Percentiles rank a stretch among this genome's conserved stretches.
Conservation (phyloP, 2,329 filamentous ascomycete species). For the Diaporthe australafricana region DNA sequence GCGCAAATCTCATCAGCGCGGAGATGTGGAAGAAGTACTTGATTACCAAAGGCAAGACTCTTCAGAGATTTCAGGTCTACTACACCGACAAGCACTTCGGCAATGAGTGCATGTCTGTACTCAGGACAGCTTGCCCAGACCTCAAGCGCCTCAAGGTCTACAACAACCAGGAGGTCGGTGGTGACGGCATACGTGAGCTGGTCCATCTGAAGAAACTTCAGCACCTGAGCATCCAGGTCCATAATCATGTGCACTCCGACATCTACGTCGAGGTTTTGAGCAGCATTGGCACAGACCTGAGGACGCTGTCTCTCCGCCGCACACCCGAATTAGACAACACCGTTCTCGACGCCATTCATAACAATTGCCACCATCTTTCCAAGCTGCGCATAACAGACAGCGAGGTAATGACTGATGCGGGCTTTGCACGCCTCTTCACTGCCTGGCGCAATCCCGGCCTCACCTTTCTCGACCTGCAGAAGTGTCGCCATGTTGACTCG, state of each 20-base stretch:
- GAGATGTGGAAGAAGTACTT: constrained; percentile 80
- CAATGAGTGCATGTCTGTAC: constrained; percentile 73
- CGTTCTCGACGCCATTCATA: constrained; percentile 77
- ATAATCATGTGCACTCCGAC: constrained; percentile 65
- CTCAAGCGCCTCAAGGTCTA: constrained; percentile 83
- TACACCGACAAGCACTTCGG: constrained; percentile 87
- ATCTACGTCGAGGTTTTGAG: constrained; percentile 71
- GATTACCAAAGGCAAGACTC: constrained; percentile 69
- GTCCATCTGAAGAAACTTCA: constrained; percentile 72
- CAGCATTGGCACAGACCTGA: constrained; percentile 73
- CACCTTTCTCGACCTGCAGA: constrained; percentile 77
- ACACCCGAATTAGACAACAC: constrained; percentile 75
- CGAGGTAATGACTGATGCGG: constrained; percentile 78
- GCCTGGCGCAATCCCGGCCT: constrained; percentile 81
- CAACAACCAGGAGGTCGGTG: constrained; percentile 80
- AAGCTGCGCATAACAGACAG: constrained; percentile 89
- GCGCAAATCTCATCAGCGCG: constrained; percentile 85
- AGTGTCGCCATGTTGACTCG: constrained; percentile 82
- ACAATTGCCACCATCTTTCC: constrained; percentile 72
- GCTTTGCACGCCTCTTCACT: constrained; percentile 78
- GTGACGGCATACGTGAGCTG: constrained; percentile 74
- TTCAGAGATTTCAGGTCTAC: constrained; percentile 81
- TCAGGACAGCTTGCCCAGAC: constrained; percentile 74
- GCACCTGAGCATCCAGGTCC: constrained; percentile 80
- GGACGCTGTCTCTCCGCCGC: constrained; percentile 80